Conservation (phyloP, 805 yeast genomes). For the Wickerhamiella sorbophila region DNA sequence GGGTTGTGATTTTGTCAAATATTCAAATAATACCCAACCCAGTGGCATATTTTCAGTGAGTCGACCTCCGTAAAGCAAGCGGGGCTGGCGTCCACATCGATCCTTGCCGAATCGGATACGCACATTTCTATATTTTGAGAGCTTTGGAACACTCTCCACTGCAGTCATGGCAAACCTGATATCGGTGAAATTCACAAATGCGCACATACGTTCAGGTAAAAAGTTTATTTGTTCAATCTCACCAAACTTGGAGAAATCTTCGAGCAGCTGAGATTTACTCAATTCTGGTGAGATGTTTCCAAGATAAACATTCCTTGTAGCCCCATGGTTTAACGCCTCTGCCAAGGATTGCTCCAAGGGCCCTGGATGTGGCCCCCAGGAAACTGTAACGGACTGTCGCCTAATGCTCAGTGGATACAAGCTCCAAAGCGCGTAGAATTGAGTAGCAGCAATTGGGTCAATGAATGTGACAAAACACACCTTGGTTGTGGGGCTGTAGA, state of each 20-base stretch:
- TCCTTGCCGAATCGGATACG: slow-evolving; percentile 89
- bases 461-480: slow-evolving; percentile 91
- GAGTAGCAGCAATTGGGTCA: slow-evolving; percentile 96
- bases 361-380: slow-evolving; percentile 97
- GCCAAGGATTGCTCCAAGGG: slow-evolving; percentile 77
- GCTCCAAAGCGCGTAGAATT: slow-evolving; percentile 87
- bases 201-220: slow-evolving; percentile 70
- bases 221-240: slow-evolving; percentile 92
- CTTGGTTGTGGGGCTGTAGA: slow-evolving; percentile 70
- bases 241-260: slow-evolving; percentile 70
- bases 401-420: slow-evolving; percentile 79
- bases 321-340: slow-evolving; percentile 84
- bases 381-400: slow-evolving; percentile 74
- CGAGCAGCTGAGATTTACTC: slow-evolving; percentile 45
- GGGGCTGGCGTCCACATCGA: slow-evolving; percentile 66
- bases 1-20: background rate
- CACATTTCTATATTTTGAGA: slow-evolving; percentile 43
- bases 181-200: slow-evolving; percentile 81
- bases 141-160: slow-evolving; percentile 75
- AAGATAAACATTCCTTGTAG: slow-evolving; percentile 81
- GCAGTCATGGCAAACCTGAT: slow-evolving; percentile 86
- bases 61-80: slow-evolving; percentile 3
- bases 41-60: background rate
- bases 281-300: slow-evolving; percentile 45
- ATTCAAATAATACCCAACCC: slow-evolving; percentile 1